Conservation (phyloP, 106 monocot genomes). For the Xerophyta viscosa region DNA sequence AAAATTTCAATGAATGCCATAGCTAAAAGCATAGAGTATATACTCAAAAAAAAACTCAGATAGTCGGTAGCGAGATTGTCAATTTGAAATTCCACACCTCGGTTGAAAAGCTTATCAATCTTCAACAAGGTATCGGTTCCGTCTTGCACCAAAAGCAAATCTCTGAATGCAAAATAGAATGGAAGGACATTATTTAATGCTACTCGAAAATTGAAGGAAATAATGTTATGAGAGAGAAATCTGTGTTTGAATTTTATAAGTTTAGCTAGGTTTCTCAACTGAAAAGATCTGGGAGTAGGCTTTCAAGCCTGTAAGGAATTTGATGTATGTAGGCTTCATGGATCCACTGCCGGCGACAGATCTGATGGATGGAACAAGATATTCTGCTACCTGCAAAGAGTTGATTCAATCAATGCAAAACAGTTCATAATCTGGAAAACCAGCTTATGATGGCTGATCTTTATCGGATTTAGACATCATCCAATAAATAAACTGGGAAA, state of each 20-base stretch:
- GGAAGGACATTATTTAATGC: too few relatives aligned
- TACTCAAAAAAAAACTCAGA: too few relatives aligned
- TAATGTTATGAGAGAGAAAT: too few relatives aligned
- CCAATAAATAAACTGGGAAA: too few relatives aligned
- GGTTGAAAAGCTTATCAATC: constrained; percentile 32
- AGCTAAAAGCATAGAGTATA: too few relatives aligned
- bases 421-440: too few relatives aligned
- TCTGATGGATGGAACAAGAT: constrained; percentile 76
- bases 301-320: constrained; percentile 91
- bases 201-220: constrained; percentile 3
- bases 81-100: too few relatives aligned
- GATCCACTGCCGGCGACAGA: constrained; percentile 41
- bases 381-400: constrained; percentile 75
- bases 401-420: background rate
- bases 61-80: too few relatives aligned
- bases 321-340: constrained; percentile 85
- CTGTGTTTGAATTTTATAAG: too few relatives aligned
- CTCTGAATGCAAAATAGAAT: constrained; percentile 38
- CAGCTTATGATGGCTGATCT: background rate
- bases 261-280: constrained; percentile 26
- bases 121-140: constrained; percentile 74
- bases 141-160: constrained; percentile 85
- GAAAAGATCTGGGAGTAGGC: constrained; percentile 98
- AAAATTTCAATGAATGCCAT: too few relatives aligned
- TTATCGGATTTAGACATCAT: background rate